Base-by-base conservation (phyloP, 2,329 filamentous ascomycete species). In the Aphanoascus verrucosus region DNA sequence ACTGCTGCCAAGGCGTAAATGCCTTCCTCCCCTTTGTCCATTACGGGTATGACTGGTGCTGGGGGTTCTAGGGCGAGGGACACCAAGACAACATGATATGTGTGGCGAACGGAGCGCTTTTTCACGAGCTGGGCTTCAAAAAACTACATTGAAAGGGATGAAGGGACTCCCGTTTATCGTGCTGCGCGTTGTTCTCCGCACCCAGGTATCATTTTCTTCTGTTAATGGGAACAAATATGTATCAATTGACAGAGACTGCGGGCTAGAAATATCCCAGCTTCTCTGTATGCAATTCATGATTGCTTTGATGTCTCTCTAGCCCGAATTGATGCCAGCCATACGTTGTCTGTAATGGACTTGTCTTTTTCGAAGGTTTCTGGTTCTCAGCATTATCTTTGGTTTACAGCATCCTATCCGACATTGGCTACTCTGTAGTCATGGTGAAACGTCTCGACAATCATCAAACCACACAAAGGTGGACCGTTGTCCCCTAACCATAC, bases 1-100 rank as follows among this genome's bases (percentile, higher is more conserved):
- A 77, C 78, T 67, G 68, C 74, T 67, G 68, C 74, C 44, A 61
- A 65, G 59, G 61, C 58, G 41, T 62, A 56, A 61, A 53, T 49
- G 20, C 35, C 50, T 17, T 17, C 19, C 11, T 32, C 28, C 15
- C 20, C 23, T 14, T 49, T 20, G 41, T 51, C 51, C 20, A 41
- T 43, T 23, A 48, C 20, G 32, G 49, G 20, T 19, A 42, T 45
- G 41, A 46, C 35, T 23, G 50, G 34, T 52, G 38, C 19, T n/a
- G 34, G 20, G 50, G 20, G 38, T 34, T 41, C 50, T 38, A 38
- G 41, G 50, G 31, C 31, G 41, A 40, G 23, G 17, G 43, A 42
- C 23, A 45, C 20, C 12, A 45, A 19, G 40, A 40, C 42, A 17
- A 44, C 28, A 37, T 52, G 40, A 38, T 52, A 28, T 32, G 34